Base-by-base conservation (phyloP, 148 eudicot genomes). In the Amaranthus cruentus region DNA sequence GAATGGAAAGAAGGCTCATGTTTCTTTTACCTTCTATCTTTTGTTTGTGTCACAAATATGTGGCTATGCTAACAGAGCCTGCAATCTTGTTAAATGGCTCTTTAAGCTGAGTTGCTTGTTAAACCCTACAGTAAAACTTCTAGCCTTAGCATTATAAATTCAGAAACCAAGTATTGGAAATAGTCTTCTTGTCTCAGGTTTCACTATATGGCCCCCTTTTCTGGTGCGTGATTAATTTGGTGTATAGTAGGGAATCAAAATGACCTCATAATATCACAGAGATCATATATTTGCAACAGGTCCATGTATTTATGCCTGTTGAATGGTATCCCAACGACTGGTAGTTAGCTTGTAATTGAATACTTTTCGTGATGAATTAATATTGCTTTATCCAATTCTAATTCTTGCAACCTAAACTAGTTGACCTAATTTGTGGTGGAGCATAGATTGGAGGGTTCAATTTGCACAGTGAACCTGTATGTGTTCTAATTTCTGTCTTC, bases 391-490 rank as follows among this genome's bases (percentile, higher is more conserved):
- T 55, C 66, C 15, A 18, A 3, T 44, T 14, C 6, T 67, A 38
- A 48, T 18, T 21, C 47, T 6, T 38, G 12, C 62, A 28, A 52
- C 66, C 2, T 5, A 2, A 72, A 72, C 54, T 72, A 11, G 62
- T 48, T 43, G 48, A 7, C 43, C 48, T 7, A 15, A 21, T 47
- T 42, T 50, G 53, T 38, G 56, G 42, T 48, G 62, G 57, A 21
- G 55, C 18, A 59, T n/a, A 56, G 13, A 3, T 11, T 59, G 75
- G 69, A 47, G 28, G 60, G 49, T 76, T 47, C 21, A 38, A 8
- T 47, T 59, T 71, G 58, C 68, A 58, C 47, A 9, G 11, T 71
- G 68, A 75, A 70, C 9, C 38, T 69, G 38, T 3, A 44, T 59
- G 56, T 8, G 9, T 44, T 4, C 62, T 10, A 6, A 38, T 55